Base-by-base conservation (phyloP, 1,284 basidiomycete genomes). In the Sporisorium sorghi region DNA sequence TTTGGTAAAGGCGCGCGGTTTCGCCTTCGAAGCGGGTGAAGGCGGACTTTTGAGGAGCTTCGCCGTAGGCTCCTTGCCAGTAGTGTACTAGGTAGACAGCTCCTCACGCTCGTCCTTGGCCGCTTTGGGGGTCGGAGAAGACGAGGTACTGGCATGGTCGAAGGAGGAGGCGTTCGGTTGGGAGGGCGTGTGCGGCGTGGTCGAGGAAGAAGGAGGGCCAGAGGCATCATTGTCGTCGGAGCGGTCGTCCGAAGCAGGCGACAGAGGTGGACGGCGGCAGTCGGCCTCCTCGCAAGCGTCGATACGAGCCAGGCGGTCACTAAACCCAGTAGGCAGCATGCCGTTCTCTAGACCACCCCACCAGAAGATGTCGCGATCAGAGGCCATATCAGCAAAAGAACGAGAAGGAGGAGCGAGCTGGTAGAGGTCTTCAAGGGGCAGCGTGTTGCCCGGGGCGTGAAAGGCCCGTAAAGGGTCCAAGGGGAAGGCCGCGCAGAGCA, bases 11-110 rank as follows among this genome's bases (percentile, higher is more conserved):
- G 39, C 80, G 79, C 10, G 73, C 60, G 15, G 71, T 67, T 46
- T 82, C 80, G 30, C 70, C 70, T 39, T 74, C 64, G 68, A 79
- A 82, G 15, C 78, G 72, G 6, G 69, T 77, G 50, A 78, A 65
- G 14, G 72, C 73, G 12, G 61, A 66, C 56, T 77, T 70, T 19
- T 62, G 58, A 0, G 79, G 62, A 35, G 77, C 53, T 53, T 79
- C 77, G 9, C 60, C 63, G 47, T 78, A 80, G 1, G 72, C 54
- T 19, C 30, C 47, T 1, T 33, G 21, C 73, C 72, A 75, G 15
- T 72, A 75, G 49, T 69, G 56, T 14, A 56, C 24, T 11, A 62
- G 30, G 44, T 43, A 78, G 40, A n/a, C n/a, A n/a, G n/a, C n/a
- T n/a, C n/a, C n/a, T n/a, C n/a, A n/a, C n/a, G n/a, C n/a, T n/a